These are phyloP conservation scores for Calvatia gigantea DNA, from an alignment of 768 basidiomycete genomes.

Conservation along the genomic window DNA sequence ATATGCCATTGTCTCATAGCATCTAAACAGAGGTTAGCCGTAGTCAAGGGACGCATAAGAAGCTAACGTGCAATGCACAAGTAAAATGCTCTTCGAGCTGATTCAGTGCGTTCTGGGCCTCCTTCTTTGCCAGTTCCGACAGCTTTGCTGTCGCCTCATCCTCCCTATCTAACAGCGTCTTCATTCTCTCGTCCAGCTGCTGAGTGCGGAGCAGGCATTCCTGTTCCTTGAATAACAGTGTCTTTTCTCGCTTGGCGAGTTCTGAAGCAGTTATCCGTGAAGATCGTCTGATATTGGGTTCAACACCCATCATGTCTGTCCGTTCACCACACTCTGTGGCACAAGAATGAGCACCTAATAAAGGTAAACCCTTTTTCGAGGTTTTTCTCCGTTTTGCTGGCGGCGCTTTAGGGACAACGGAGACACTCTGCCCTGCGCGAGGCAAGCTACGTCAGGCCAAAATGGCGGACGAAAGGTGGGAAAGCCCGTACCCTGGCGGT, in stretches of 20 bases:
- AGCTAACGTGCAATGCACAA: conserved; percentile 52
- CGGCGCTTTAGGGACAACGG: background rate
- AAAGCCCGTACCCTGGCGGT: conserved; percentile 3
- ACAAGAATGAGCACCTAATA: background rate
- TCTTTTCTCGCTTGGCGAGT: conserved; percentile 33
- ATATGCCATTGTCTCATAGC: conserved; percentile 62
- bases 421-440: conserved; percentile 3
- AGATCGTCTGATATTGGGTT: conserved; percentile 24
- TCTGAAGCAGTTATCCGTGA: conserved; percentile 37
- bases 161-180: conserved; percentile 36
- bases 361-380: background rate
- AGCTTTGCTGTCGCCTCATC: conserved; percentile 36
- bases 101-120: conserved; percentile 38
- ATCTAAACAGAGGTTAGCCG: conserved; percentile 33
- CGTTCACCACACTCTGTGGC: conserved; percentile 7
- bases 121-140: conserved; percentile 39
- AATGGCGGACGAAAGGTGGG: background rate
- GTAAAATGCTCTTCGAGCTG: conserved; percentile 62
- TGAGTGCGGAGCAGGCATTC: conserved; percentile 33
- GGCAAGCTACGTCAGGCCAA: conserved; percentile 2
- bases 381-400: conserved; percentile 1
- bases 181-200: conserved; percentile 39
- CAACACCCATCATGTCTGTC: background rate
- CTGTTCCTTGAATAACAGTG: conserved; percentile 33
- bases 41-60: conserved; percentile 5